Evolutionary conservation across 352 stramenopile genomes (phyloP).

Genomic region (Globisporangium barbulae): DNA sequence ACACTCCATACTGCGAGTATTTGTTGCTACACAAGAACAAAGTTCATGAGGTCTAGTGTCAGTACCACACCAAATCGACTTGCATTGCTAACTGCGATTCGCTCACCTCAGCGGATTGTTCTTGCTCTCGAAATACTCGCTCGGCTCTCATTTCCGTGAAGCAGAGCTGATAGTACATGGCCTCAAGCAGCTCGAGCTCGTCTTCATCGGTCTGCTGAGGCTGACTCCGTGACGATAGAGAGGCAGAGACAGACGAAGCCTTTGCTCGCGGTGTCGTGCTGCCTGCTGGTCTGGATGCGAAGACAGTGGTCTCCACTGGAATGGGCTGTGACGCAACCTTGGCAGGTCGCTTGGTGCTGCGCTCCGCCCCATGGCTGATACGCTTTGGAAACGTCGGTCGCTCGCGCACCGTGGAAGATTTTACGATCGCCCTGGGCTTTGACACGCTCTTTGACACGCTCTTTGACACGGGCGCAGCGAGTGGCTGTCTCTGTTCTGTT

Average conservation of each 20-base stretch:
- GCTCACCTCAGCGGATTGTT: constrained; percentile 41
- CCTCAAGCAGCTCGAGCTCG: constrained; percentile 48
- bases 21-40: constrained; percentile 30
- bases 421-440: not conserved
- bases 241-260: not conserved
- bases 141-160: constrained; percentile 38
- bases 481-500: constrained; percentile 2
- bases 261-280: not conserved
- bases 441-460: not conserved
- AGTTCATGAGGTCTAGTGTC: not conserved
- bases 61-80: not conserved
- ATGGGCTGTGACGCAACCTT: constrained; percentile 14
- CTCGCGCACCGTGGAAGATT: constrained; percentile 5
- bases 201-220: constrained; percentile 18
- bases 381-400: constrained; percentile 20
- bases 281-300: not conserved
- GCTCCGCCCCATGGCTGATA: constrained; percentile 13
- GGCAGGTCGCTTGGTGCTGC: constrained; percentile 15
- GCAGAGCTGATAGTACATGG: constrained; percentile 49
- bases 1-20: constrained; percentile 36
- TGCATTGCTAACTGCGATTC: not conserved
- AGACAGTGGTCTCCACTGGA: constrained; percentile 5
- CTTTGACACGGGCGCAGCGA: not conserved
- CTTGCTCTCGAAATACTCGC: constrained; percentile 38
- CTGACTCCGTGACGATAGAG: not conserved